Conservation (phyloP, 495 filamentous ascomycete genomes). For the Chaetomium tenue region DNA sequence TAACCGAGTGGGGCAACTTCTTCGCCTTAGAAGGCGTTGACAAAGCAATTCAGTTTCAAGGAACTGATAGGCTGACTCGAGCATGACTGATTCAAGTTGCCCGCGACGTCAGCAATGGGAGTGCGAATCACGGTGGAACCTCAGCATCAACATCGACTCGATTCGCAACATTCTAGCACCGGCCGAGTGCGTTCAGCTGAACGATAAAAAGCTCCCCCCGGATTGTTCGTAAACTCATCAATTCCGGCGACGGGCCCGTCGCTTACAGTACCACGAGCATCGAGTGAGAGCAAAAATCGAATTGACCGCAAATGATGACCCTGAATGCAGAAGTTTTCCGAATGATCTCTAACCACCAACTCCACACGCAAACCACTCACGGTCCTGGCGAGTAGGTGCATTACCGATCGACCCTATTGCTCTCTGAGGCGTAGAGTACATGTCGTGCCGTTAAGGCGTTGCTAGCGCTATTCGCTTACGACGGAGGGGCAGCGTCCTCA, state of each 20-base stretch:
- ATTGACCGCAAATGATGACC: slow-evolving; percentile 41
- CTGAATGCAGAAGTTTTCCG: slow-evolving; percentile 43
- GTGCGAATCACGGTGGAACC: neutral
- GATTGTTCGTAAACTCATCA: slow-evolving; percentile 23
- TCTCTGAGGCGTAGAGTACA: slow-evolving; percentile 49
- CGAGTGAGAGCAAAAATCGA: slow-evolving; percentile 33
- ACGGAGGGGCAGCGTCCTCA: slow-evolving; percentile 60
- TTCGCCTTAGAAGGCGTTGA: neutral
- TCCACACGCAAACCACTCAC: slow-evolving; percentile 40
- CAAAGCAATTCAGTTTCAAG: neutral
- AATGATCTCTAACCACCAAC: slow-evolving; percentile 45
- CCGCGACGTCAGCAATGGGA: neutral
- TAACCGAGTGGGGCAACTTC: neutral
- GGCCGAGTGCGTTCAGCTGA: slow-evolving; percentile 2
- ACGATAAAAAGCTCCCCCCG: slow-evolving; percentile 16
- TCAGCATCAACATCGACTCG: neutral
- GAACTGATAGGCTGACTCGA: slow-evolving; percentile 7
- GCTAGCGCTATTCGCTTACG: slow-evolving; percentile 44
- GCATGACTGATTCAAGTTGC: neutral
- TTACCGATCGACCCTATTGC: slow-evolving; percentile 36
- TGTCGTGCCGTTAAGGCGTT: slow-evolving; percentile 44
- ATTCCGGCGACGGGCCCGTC: slow-evolving; percentile 19
- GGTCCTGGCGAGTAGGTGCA: slow-evolving; percentile 37
- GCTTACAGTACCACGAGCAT: slow-evolving; percentile 22
- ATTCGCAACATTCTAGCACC: neutral